These are phyloP conservation scores for Fusarium euwallaceae DNA, from an alignment of 2,329 filamentous ascomycete species.

Conservation along the genomic window DNA sequence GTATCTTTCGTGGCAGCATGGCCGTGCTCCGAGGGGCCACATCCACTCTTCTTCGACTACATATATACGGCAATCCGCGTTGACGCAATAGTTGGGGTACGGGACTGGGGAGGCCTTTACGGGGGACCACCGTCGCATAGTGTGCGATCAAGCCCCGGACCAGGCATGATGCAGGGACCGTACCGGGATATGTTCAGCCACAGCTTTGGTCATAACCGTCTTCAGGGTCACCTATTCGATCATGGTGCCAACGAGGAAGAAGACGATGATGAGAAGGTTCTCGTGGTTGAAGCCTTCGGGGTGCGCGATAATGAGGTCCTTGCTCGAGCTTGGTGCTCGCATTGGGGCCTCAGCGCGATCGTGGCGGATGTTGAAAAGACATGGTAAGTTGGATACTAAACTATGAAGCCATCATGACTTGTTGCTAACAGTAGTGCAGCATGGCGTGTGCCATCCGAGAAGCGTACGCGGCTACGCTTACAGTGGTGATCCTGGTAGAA, in stretches of 20 bases:
- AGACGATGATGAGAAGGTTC: conserved; percentile 72
- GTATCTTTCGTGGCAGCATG: conserved; percentile 76
- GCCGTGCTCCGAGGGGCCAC: conserved; percentile 73
- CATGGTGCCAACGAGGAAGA: conserved; percentile 54
- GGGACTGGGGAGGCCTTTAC: conserved; percentile 72
- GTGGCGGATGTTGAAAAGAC: conserved; percentile 78
- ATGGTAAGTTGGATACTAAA: conserved; percentile 62
- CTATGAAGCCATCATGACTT: background rate
- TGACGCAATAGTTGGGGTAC: conserved; percentile 74
- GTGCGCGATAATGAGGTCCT: conserved; percentile 82
- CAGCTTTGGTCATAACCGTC: conserved; percentile 37
- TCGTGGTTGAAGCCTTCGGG: conserved; percentile 80
- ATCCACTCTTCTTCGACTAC: conserved; percentile 81
- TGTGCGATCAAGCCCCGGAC: conserved; percentile 53
- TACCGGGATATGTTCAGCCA: conserved; percentile 44
- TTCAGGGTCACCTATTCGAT: conserved; percentile 33
- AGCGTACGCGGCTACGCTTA: conserved; percentile 79
- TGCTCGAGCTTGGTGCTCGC: conserved; percentile 81
- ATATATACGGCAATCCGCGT: conserved; percentile 69
- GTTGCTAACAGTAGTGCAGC: conserved; percentile 53
- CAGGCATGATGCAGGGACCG: conserved; percentile 45
- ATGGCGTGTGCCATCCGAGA: conserved; percentile 81
- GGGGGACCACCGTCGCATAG: conserved; percentile 47
- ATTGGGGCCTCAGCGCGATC: conserved; percentile 79
- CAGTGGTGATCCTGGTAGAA: conserved; percentile 78